These are phyloP conservation scores for Rhytidiadelphus loreus DNA, from an alignment of 225 moss, liverwort and hornwort species.

Conservation along the genomic window DNA sequence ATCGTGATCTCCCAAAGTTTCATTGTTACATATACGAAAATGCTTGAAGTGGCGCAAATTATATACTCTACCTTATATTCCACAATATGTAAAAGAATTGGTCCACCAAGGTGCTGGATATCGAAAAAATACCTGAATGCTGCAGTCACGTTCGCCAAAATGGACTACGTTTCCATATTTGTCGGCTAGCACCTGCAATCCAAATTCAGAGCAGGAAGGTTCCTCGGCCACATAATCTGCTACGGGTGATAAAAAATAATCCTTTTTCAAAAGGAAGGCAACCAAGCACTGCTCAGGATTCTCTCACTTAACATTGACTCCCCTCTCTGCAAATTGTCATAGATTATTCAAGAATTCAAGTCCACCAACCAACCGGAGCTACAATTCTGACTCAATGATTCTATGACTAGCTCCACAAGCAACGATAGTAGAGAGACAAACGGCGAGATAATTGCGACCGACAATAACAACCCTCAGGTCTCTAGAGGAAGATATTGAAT, in stretches of 20 bases:
- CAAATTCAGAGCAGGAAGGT: not conserved
- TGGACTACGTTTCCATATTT: slow-evolving; percentile 93
- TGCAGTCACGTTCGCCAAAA: slow-evolving; percentile 98
- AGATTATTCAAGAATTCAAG: not conserved
- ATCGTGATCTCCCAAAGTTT: not conserved
- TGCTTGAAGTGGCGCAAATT: not conserved
- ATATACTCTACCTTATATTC: not conserved
- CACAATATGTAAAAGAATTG: not conserved
- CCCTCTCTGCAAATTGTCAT: not conserved
- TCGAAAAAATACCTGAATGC: slow-evolving; percentile 67
- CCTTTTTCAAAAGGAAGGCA: no score
- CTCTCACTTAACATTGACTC: not conserved
- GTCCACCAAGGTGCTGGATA: not conserved
- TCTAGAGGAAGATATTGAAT: not conserved
- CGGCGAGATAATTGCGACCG: no score
- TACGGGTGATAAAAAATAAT: not conserved
- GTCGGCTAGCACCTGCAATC: slow-evolving; percentile 81
- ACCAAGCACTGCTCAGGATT: not conserved
- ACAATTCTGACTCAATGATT: not conserved
- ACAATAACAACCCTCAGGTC: not conserved
- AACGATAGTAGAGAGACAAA: not conserved
- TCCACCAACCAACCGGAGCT: not conserved
- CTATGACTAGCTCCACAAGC: not conserved
- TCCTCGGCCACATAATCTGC: not conserved
- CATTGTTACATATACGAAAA: not conserved